These are phyloP conservation scores for Globisporangium carolinianum DNA, from an alignment of 352 stramenopile genomes.

Conservation along the genomic window DNA sequence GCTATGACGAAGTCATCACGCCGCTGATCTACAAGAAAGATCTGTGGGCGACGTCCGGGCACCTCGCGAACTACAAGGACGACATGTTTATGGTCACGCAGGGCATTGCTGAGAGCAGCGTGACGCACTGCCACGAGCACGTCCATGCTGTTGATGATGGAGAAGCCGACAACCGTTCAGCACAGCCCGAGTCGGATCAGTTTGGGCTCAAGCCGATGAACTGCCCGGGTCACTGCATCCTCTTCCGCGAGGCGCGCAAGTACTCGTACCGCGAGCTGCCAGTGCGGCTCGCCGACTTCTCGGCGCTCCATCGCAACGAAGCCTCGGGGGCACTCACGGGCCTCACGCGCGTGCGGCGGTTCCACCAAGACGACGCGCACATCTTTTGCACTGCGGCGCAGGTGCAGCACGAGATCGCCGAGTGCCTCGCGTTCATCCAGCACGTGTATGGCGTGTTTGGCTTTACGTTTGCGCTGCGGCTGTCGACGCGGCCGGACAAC, in stretches of 20 bases:
- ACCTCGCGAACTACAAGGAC: conserved; percentile 96
- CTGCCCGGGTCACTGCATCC: conserved; percentile 96
- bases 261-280: conserved; percentile 95
- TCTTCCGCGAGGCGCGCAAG: conserved; percentile 93
- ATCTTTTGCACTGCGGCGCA: conserved; percentile 96
- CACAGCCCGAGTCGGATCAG: conserved; percentile 69
- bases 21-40: conserved; percentile 97
- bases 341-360: conserved; percentile 95
- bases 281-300: conserved; percentile 93
- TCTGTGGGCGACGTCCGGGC: conserved; percentile 96
- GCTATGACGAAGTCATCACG: conserved; percentile 96
- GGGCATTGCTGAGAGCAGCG: conserved; percentile 32
- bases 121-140: conserved; percentile 20
- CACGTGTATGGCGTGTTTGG: conserved; percentile 93
- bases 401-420: conserved; percentile 93
- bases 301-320: conserved; percentile 94
- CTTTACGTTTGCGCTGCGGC: conserved; percentile 90
- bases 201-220: conserved; percentile 99
- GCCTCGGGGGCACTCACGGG: conserved; percentile 93
- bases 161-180: conserved; percentile 11
- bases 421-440: conserved; percentile 92
- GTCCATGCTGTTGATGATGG: conserved; percentile 16
- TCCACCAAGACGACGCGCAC: conserved; percentile 98
- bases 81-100: conserved; percentile 93
- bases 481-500: conserved; percentile 95